These are phyloP conservation scores for Chlorencoelia australis DNA, from an alignment of 2,329 filamentous ascomycete genomes.

Conservation along the genomic window DNA sequence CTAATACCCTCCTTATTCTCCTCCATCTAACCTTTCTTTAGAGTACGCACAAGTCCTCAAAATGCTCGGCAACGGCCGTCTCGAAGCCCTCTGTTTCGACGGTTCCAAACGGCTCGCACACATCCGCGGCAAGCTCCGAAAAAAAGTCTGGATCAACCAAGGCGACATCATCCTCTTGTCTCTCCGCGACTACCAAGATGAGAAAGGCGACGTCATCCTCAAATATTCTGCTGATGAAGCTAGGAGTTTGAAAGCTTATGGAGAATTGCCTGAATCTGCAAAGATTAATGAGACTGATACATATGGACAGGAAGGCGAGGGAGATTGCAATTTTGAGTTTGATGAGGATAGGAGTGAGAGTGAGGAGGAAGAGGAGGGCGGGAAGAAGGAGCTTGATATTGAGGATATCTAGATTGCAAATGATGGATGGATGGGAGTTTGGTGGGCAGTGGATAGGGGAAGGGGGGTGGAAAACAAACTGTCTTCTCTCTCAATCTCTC, in stretches of 20 bases:
- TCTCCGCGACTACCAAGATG: slow-evolving; percentile 85
- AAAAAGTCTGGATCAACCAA: slow-evolving; percentile 99
- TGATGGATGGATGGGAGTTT: neutral
- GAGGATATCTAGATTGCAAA: slow-evolving; percentile 72
- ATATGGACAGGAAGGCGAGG: slow-evolving; percentile 82
- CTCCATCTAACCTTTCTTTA: slow-evolving; percentile 33
- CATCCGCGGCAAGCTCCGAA: slow-evolving; percentile 91
- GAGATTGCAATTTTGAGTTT: slow-evolving; percentile 97
- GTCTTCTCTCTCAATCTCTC: slow-evolving; percentile 55
- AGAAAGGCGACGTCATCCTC: slow-evolving; percentile 86
- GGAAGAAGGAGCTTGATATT: slow-evolving; percentile 76
- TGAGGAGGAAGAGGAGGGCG: slow-evolving; percentile 42
- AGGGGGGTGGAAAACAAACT: slow-evolving; percentile 34
- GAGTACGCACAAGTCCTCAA: slow-evolving; percentile 83
- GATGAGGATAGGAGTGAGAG: slow-evolving; percentile 73
- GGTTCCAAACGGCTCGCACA: slow-evolving; percentile 77
- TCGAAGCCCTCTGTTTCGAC: slow-evolving; percentile 89
- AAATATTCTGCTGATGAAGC: slow-evolving; percentile 97
- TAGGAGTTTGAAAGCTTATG: slow-evolving; percentile 89
- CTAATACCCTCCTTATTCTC: slow-evolving; percentile 1
- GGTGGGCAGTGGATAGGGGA: slow-evolving; percentile 5
- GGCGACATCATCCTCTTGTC: slow-evolving; percentile 86
- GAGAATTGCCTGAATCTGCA: slow-evolving; percentile 90
- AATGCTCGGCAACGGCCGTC: slow-evolving; percentile 92
- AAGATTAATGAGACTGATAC: slow-evolving; percentile 99